Evolutionary conservation across 78 protist genomes (phyloP).

Genomic region (Trichosphaerium sp.): DNA sequence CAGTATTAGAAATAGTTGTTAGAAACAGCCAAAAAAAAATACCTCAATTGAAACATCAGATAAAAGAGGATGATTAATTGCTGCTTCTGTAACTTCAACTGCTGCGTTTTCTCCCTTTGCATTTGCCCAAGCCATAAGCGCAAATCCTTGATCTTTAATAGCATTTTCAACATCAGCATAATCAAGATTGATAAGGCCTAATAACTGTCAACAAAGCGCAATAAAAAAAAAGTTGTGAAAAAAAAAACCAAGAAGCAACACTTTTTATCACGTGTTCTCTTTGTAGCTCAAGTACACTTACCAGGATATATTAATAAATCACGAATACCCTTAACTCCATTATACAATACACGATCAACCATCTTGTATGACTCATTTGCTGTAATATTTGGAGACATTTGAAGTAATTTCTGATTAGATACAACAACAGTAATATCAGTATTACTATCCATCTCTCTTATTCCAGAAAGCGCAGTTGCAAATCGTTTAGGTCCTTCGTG

Average conservation of each 20-base stretch:
- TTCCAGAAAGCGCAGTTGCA: conserved; percentile 6
- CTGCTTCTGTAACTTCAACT: conserved; percentile 30
- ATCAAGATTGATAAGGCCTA: conserved; percentile 66
- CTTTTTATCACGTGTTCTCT: too few species aligned
- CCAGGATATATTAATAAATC: conserved; percentile 71
- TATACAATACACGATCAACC: conserved; percentile 63
- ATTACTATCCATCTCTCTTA: conserved; percentile 21
- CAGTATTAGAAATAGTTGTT: too few species aligned
- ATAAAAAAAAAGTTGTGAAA: not conserved
- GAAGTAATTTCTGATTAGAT: conserved; percentile 65
- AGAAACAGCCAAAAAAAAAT: too few species aligned
- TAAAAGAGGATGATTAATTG: conserved; percentile 51
- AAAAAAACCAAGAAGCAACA: not conserved
- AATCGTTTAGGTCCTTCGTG: conserved; percentile 38
- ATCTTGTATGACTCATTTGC: conserved; percentile 54
- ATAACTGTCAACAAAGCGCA: not conserved
- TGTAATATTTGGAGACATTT: conserved; percentile 1
- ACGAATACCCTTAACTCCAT: conserved; percentile 63
- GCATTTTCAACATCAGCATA: conserved; percentile 71
- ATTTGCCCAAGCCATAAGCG: conserved; percentile 58
- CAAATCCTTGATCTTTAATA: conserved; percentile 58
- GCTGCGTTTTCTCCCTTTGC: conserved; percentile 48
- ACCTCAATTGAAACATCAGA: conserved; percentile 30
- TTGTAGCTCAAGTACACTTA: not conserved
- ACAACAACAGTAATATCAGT: conserved; percentile 64